Base-by-base conservation (phyloP, 108 stramenopile species). In the Thalassiosira profunda region DNA sequence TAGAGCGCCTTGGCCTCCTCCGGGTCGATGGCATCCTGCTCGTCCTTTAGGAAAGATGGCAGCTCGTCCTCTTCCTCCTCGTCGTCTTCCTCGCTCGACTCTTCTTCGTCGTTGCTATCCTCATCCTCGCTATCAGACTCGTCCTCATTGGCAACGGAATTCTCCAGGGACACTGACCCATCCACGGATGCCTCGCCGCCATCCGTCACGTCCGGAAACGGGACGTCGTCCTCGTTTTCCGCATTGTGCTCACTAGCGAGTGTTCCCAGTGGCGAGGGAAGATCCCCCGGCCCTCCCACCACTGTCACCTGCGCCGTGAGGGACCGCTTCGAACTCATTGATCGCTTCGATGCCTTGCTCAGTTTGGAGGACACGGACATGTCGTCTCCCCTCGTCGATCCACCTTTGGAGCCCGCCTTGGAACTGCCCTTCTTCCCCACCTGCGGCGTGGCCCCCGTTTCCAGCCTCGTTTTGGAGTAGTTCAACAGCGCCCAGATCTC, bases 401-500 rank as follows among this genome's bases (percentile, higher is more conserved):
- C 58, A 40, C 44, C 51, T 28, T 68, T 58, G 6, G 42, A 28
- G 15, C 38, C 51, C 4, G 51, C 14, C 15, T n/a, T 48, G 24
- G 46, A 30, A 49, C 21, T 61, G 5, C 29, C 49, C 65, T 65
- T 72, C 21, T 65, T 64, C 0, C 77, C 72, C 40, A 73, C 11
- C 24, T 67, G 64, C 40, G 76, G 76, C 2, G 76, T 76, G 1
- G 71, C 11, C 0, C 77, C 77, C 7, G 65, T 79, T 45, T 79
- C 77, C 20, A 79, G 26, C 37, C 77, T 51, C 41, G 45, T 52
- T 35, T 79, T 79, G 23, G 77, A 79, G 46, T 79, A 79, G 60
- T 72, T 73, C 41, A 79, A 49, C 31, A 79, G 25, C 9, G 77
- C 77, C 77, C 77, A 79, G 2, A 79, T 55, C 46, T 79, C 77